Evolutionary conservation across 2,329 filamentous ascomycete species (phyloP).

Genomic region (Ophiostoma novo-ulmi): DNA sequence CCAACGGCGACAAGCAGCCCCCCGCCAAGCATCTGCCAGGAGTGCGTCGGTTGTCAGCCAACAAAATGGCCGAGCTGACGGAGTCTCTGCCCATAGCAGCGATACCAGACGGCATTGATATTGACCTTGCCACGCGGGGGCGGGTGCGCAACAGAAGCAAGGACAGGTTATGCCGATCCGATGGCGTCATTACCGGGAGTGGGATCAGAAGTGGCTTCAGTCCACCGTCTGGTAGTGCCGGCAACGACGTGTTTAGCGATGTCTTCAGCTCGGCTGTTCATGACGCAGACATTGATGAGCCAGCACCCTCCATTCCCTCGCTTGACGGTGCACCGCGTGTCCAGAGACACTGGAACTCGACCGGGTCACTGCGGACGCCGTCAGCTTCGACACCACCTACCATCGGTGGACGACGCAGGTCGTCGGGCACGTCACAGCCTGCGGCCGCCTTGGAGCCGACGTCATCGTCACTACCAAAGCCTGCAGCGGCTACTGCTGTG

Average conservation of each 20-base stretch:
- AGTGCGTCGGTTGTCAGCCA: background rate
- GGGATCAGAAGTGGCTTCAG: background rate
- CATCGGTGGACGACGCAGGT: constrained; percentile 36
- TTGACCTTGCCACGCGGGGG: background rate
- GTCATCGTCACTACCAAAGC: constrained; percentile 29
- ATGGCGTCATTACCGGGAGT: background rate
- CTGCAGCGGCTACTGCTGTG: constrained; percentile 31
- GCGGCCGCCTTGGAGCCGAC: background rate
- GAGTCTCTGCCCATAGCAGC: background rate
- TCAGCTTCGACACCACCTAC: constrained; percentile 46
- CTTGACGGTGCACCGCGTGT: constrained; percentile 1
- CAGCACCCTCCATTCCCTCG: background rate
- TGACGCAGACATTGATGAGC: background rate
- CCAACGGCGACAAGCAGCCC: background rate
- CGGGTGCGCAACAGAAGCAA: constrained; percentile 4
- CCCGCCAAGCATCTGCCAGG: background rate
- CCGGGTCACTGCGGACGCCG: constrained; percentile 37
- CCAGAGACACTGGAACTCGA: constrained; percentile 19
- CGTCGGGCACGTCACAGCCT: constrained; percentile 23
- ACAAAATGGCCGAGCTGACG: constrained; percentile 1
- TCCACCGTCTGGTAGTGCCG: background rate
- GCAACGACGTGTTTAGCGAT: background rate
- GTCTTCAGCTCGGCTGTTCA: background rate
- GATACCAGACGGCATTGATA: background rate
- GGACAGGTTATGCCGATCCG: background rate